Percentiles rank a stretch among this genome's conserved stretches.
Evolutionary conservation across 176 grass and related monocot species (phyloP).

Genomic region (Oryza glumipatula): DNA sequence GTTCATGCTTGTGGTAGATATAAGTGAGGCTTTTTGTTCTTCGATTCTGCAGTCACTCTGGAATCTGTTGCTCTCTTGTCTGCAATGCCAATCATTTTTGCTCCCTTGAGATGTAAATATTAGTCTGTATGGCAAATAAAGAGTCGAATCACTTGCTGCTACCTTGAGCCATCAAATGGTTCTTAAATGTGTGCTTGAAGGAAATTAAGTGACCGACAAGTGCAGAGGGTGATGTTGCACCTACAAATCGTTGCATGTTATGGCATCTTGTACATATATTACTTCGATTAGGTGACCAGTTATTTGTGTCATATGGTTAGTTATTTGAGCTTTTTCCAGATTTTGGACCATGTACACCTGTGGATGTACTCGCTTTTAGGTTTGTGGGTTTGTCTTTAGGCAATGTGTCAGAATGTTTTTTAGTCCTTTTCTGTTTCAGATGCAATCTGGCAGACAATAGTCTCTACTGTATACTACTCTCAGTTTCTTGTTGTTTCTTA

Average conservation of each 20-base stretch:
- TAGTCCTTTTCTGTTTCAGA: neutral
- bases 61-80: conserved; percentile 42
- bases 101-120: conserved; percentile 44
- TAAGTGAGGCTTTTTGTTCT: conserved; percentile 43
- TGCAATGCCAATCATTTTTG: conserved; percentile 54
- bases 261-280: conserved; percentile 32
- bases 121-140: conserved; percentile 41
- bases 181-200: conserved; percentile 44
- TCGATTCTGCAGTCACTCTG: conserved; percentile 18
- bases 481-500: neutral
- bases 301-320: conserved; percentile 30
- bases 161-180: conserved; percentile 25
- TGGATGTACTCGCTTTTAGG: conserved; percentile 34
- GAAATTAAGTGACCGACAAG: conserved; percentile 41
- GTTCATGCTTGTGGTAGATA: conserved; percentile 50
- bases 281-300: conserved; percentile 47
- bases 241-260: conserved; percentile 39
- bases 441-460: neutral
- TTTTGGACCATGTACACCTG: conserved; percentile 21
- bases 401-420: neutral
- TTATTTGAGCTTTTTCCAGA: conserved; percentile 31
- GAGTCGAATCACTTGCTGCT: conserved; percentile 17
- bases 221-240: conserved; percentile 51
- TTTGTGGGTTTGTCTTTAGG: conserved; percentile 14
- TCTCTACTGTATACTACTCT: neutral